A percentile compares a stretch with the other conserved stretches of the same genome.
Conservation (phyloP, 176 grass and related monocot species). For the Bromus sterilis region DNA sequence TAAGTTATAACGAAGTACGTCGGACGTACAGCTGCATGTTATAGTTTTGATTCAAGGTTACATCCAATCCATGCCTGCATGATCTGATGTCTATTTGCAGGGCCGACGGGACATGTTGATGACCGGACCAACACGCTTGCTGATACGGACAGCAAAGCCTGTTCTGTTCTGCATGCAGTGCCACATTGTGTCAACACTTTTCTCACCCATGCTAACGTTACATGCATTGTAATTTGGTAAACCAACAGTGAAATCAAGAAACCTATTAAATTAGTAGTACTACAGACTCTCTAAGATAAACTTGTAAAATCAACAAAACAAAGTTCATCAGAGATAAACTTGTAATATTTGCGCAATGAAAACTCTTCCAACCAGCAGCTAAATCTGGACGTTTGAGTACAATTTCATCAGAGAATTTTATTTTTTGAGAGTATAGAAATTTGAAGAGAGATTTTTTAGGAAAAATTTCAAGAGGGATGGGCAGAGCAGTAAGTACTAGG, state of each 20-base stretch:
- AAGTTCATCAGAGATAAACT: no score
- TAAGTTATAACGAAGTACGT: no score
- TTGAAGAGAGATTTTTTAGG: no score
- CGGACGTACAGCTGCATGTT: neutral
- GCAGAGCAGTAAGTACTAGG: neutral
- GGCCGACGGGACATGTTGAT: constrained; percentile 2
- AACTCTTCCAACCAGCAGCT: neutral
- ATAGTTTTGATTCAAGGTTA: neutral
- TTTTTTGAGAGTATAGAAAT: no score
- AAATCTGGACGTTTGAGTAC: no score
- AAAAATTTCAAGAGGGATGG: no score
- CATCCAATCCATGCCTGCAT: neutral
- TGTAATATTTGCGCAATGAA: neutral
- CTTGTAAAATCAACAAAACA: no score
- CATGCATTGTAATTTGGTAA: neutral
- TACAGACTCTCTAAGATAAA: no score
- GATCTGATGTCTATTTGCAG: constrained; percentile 13
- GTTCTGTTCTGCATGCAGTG: neutral
- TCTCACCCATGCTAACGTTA: neutral
- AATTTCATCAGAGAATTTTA: no score
- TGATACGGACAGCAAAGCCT: constrained; percentile 2
- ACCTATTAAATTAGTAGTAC: no score
- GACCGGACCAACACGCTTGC: constrained; percentile 9
- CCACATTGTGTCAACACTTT: neutral
- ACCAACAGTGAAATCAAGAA: neutral